Evolutionary conservation across 2,329 filamentous ascomycete species (phyloP), one percentile per base, ranked within the genome.

Genomic region (Hymenotorrendiella dingleyae): DNA sequence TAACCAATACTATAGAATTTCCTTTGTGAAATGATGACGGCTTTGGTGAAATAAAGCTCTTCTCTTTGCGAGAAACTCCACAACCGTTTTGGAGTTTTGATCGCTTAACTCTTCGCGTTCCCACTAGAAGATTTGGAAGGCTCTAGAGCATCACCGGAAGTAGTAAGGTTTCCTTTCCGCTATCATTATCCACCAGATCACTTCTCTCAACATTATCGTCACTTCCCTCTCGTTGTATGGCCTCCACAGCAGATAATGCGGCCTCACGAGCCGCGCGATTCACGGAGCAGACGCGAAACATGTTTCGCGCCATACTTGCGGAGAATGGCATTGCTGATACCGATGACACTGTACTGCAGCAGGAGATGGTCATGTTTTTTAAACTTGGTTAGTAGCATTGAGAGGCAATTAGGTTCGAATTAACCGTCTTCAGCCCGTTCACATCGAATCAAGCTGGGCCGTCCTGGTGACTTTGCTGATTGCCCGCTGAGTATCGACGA

Each of bases 381-480:
- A 45, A 45, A 40, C 42, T 45, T 45, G 20, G 36, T 45, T 4
- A 45, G 23, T 45, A 36, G 36, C 17, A 45, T 45, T 36, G 11
- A 36, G 11, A 40, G 40, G 35, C 29, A 43, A 47, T 40, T 47
- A 36, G 35, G 40, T 47, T 35, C 44, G 35, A 47, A 47, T 47
- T 43, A 47, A 47, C 28, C 20, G 30, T 39, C 12, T 43, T 38
- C 29, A 47, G 44, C 40, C 35, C 36, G 44, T 43, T 47, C 19
- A 43, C 24, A 47, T 47, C 36, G 36, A 47, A 47, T 47, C 23
- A 42, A 43, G 22, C 44, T 47, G 22, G 40, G 40, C 40, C 40
- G 40, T 23, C 34, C 34, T 33, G 22, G 36, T 40, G 35, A 43
- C 40, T 47, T 47, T 43, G n/a, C 40, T 43, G 23, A 47, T 43